Conservation (phyloP, 2,329 filamentous ascomycete genomes). For the Tolypocladium ophioglossoides region DNA sequence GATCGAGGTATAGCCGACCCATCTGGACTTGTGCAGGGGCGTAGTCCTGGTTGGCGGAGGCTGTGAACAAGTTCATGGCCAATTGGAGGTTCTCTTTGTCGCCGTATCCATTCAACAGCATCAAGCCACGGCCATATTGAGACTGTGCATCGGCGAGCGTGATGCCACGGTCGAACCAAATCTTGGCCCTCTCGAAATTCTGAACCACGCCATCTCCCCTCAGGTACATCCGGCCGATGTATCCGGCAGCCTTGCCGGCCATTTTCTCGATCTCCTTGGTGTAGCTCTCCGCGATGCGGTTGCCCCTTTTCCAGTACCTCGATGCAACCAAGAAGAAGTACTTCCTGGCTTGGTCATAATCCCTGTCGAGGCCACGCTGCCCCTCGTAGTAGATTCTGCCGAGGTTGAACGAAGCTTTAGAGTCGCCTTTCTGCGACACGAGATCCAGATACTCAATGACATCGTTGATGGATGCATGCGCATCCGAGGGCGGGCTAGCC, state of each 20-base stretch:
- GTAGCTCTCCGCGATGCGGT: conserved; percentile 60
- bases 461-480: conserved; percentile 81
- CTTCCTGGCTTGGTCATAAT: conserved; percentile 62
- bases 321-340: conserved; percentile 75
- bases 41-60: conserved; percentile 72
- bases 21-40: conserved; percentile 73
- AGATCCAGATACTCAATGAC: conserved; percentile 90
- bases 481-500: conserved; percentile 62
- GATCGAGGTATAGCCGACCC: conserved; percentile 76
- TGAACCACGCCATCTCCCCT: conserved; percentile 77
- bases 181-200: conserved; percentile 63
- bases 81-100: conserved; percentile 56
- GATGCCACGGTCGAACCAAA: conserved; percentile 77
- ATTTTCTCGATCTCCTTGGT: conserved; percentile 64
- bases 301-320: conserved; percentile 72
- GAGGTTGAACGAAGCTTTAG: conserved; percentile 76
- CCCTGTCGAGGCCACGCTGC: conserved; percentile 60
- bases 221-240: conserved; percentile 80
- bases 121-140: conserved; percentile 73
- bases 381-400: conserved; percentile 86
- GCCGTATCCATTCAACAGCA: conserved; percentile 72
- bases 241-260: conserved; percentile 75
- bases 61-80: conserved; percentile 67
- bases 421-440: conserved; percentile 80
- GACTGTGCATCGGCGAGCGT: conserved; percentile 69